Percentiles rank a stretch among this genome's conserved stretches.
Evolutionary conservation across 163 green algal genomes (phyloP).

Genomic region (Scenedesmus sp.): DNA sequence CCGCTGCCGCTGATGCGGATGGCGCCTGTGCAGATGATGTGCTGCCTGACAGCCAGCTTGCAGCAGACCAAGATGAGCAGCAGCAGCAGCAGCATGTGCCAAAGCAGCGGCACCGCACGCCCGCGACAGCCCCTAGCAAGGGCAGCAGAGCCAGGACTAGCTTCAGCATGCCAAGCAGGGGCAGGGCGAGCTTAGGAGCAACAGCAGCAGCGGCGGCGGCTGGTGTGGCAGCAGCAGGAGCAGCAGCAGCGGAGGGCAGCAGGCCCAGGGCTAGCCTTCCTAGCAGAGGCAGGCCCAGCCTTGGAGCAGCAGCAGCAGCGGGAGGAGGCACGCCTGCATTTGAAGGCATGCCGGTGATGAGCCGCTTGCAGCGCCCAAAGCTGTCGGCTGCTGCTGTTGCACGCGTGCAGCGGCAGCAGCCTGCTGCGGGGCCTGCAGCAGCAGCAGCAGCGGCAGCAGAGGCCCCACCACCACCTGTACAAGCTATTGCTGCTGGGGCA

Average conservation of each 20-base stretch:
- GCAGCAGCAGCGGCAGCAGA: background rate
- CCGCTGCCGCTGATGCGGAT: too few relatives aligned
- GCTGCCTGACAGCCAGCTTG: background rate
- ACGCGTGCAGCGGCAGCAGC: background rate
- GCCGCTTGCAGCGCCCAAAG: background rate
- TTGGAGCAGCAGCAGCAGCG: conserved; percentile 12
- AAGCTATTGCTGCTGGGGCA: background rate
- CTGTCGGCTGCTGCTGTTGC: conserved; percentile 7
- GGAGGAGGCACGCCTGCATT: conserved; percentile 22
- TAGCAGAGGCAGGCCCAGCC: conserved; percentile 21
- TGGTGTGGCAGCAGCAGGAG: conserved; percentile 17
- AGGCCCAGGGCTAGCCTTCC: background rate
- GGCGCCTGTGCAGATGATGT: background rate
- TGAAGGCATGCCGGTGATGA: background rate
- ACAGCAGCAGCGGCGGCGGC: conserved; percentile 1
- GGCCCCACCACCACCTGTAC: background rate
- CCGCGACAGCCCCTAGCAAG: background rate
- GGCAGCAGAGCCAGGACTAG: background rate
- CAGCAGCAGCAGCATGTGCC: background rate
- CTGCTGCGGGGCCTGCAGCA: background rate
- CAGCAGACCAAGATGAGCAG: conserved; percentile 5
- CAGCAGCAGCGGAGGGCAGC: background rate
- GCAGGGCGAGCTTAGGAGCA: conserved; percentile 27
- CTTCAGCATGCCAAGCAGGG: background rate
- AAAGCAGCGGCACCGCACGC: background rate